Base-by-base conservation (phyloP, 164 flowering plant genomes). In the Liquidambar formosana region DNA sequence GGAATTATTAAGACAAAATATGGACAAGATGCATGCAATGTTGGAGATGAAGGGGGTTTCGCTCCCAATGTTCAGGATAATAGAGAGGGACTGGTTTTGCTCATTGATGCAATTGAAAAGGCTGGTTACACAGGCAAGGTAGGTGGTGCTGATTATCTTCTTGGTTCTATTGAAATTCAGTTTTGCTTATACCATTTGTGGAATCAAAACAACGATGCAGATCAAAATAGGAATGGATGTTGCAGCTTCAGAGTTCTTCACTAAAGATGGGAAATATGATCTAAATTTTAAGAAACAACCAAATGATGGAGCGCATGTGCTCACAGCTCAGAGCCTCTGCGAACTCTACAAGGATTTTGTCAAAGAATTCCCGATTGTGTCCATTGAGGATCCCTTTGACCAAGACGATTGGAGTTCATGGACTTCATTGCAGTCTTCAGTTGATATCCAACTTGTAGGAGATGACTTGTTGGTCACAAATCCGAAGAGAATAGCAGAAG, bases 321-420 rank as follows among this genome's bases (percentile, higher is more conserved):
- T 64, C 46, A 63, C 94, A 49, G 93, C 86, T 57, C 82, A 84
- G 71, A 82, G 84, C 61, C 93, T 95, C 0, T 67, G 91, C 52
- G 84, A 89, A n/a, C 86, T 95, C 58, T 95, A 95, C 85, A 81
- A 83, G 67, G 90, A 89, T 67, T 95, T 95, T 80, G 75, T 91
- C 57, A 81, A 77, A 73, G 97, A 95, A 63, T 95, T 89, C 73
- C 99, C 97, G 22, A 93, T 95, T 76, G 97, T 90, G 66, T 95
- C 99, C n/a, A 93, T 93, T 71, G 97, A 95, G 78, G 99, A 95
- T 79, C 99, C 99, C n/a, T 95, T 95, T 80, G 99, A 95, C 79
- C 97, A 95, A 83, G 99, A 95, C 77, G 97, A 95, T 74, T 95
- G 99, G 99, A 85, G 80, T 63, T 89, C 97, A 47, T 93, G 97